A percentile compares a stretch with the other conserved stretches of the same genome.
phyloP scores from a whole-genome alignment of 305 asterid species.

The Withania somnifera region DNA sequence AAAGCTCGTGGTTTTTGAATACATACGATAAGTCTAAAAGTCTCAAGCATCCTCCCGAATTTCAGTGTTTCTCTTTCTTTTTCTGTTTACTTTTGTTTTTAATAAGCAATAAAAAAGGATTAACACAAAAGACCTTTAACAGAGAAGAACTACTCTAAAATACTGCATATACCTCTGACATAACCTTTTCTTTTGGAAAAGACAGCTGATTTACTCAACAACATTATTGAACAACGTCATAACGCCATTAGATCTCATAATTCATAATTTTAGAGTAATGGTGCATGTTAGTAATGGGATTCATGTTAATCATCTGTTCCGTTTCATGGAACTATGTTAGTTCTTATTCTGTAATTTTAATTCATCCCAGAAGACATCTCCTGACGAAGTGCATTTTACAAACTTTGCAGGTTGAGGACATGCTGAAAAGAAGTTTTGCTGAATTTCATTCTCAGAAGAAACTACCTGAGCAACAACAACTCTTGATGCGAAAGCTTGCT shows the following conservation, averaged over 20 bases:
- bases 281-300: background rate
- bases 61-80: background rate
- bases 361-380: background rate
- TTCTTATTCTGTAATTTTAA: background rate
- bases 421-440: conserved; percentile 98
- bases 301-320: background rate
- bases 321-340: background rate
- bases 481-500: conserved; percentile 72
- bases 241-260: background rate
- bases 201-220: background rate
- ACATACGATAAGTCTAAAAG: background rate
- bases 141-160: background rate
- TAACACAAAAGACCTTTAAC: background rate
- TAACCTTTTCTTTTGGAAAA: background rate
- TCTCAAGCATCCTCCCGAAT: background rate
- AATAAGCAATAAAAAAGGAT: background rate
- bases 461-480: conserved; percentile 88
- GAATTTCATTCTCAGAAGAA: conserved; percentile 98
- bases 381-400: background rate
- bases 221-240: background rate
- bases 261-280: background rate
- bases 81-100: background rate
- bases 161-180: background rate
- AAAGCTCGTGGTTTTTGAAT: background rate
- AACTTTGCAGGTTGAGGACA: conserved; percentile 82